Base-by-base conservation (phyloP, 805 yeast species). In the Yueomyces sp. region DNA sequence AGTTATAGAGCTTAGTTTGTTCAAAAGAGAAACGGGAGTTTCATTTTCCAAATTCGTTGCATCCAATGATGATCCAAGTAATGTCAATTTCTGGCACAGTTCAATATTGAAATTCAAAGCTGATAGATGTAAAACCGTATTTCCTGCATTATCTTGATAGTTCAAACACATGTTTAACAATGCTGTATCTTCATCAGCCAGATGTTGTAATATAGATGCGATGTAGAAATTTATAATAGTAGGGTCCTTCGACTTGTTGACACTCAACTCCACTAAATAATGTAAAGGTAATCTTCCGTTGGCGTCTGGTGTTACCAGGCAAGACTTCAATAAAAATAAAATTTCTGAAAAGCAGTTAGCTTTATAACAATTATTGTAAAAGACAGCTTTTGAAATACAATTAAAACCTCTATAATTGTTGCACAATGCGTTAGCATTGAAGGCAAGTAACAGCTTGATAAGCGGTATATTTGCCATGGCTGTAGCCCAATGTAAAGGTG, bases 401-500 rank as follows among this genome's bases (percentile, higher is more conserved):
- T 81, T 83, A 59, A 81, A 69, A 0, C 92, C 92, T 39, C 70
- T 65, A 44, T 67, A 63, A 46, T 75, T 77, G 41, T 70, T 64
- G 11, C 65, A 59, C 28, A 73, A 49, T 3, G 82, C 80, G 52
- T 79, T 77, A 2, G 85, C 84, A 28, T 81, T 77, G 46, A 77
- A 70, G 3, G 73, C 65, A 4, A 65, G 60, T 26, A 81, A 51
- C 30, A 83, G 56, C 49, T 77, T 77, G 19, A 81, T 70, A 47
- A 82, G 66, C 5, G 72, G 68, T n/a, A 72, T 55, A 46, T 79
- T 74, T 1, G 85, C 90, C 77, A 84, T 73, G 0, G 92, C 80
- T 31, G 85, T 72, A 0, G 94, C 92, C 94, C 94, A 84, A 58
- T 84, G 94, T 43, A 84, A 67, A 1, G 87, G 76, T 0, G 88